These are phyloP conservation scores for Tetraselmis chui DNA, from an alignment of 139 green algal species.

Conservation along the genomic window DNA sequence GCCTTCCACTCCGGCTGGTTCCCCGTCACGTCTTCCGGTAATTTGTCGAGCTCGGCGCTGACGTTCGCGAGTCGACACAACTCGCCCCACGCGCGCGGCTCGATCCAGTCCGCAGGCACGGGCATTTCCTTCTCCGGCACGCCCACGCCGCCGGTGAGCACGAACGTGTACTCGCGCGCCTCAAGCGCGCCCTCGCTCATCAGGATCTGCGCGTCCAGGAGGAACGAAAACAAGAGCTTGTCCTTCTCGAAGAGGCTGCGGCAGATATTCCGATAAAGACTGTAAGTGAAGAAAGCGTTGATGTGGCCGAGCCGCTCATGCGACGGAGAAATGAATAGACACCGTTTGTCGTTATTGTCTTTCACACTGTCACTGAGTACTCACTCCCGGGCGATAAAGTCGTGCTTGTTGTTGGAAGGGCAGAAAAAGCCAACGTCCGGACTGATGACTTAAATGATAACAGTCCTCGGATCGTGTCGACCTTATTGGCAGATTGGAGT, in stretches of 20 bases:
- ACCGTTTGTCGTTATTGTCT: too few species aligned
- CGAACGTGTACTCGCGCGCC: constrained; percentile 8
- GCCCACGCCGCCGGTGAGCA: constrained; percentile 42
- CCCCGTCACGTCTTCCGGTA: constrained; percentile 1
- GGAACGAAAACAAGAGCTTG: constrained; percentile 19
- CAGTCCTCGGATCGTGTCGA: too few species aligned
- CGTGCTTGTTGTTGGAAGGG: too few species aligned
- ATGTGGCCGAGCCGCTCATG: constrained; percentile 36
- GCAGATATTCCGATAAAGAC: constrained; percentile 72
- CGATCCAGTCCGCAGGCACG: constrained; percentile 4
- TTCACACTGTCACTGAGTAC: too few species aligned
- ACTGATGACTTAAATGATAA: too few species aligned
- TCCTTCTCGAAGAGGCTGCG: constrained; percentile 30
- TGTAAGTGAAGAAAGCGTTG: constrained; percentile 61
- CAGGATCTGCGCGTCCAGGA: background rate
- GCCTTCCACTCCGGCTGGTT: constrained; percentile 12
- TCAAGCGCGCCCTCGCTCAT: background rate
- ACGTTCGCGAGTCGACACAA: constrained; percentile 28
- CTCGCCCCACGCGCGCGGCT: constrained; percentile 49
- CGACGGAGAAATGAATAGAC: too few species aligned
- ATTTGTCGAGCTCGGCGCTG: background rate
- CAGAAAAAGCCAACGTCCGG: too few species aligned
- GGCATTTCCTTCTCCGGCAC: constrained; percentile 38
- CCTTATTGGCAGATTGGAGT: too few species aligned
- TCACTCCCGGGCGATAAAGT: too few species aligned